Base-by-base conservation (phyloP, 805 yeast species). In the Suhomyces xylopsoci region DNA sequence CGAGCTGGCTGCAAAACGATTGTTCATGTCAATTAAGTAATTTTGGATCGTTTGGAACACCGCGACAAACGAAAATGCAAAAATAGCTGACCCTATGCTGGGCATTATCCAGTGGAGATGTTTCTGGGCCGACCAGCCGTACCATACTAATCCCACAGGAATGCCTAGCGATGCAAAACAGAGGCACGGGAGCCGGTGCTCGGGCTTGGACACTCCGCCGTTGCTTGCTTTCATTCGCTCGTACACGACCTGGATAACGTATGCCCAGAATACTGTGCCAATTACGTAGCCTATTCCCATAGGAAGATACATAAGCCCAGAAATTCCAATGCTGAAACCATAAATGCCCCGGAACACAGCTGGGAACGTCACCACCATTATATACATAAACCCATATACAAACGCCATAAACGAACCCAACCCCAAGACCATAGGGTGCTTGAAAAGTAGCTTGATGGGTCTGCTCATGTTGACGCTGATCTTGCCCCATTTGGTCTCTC, bases 351-450 rank as follows among this genome's bases (percentile, higher is more conserved):
- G 52, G 51, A 61, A 73, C 1, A 73, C 68, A 8, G 61, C 52
- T 2, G 76, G 78, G 55, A 71, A 73, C 2, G 77, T 68, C 8
- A 71, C 71, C 45, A 73, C 65, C 76, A 73, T 70, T 52, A 73
- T 57, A 56, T 73, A 73, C 69, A 73, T 64, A 53, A 73, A 71
- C n/a, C 76, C 76, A 53, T 73, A 73, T 9, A 68, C 66, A 57
- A 73, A 69, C 2, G 77, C 77, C 75, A 73, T 69, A 55, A 70
- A 73, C 12, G 74, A 64, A 1, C 78, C 77, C 50, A 73, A 62
- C 0, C 77, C 77, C 36, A 70, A 57, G 12, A 73, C 62, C 71
- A 73, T 70, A 2, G 77, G 76, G 53, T 73, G 70, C 17, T 67
- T 62, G 52, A 61, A 59, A 9, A 73, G 60, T 22, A 73, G 62